These are phyloP conservation scores for Pythium utonaiense DNA, from an alignment of 352 stramenopile genomes.

Conservation along the genomic window DNA sequence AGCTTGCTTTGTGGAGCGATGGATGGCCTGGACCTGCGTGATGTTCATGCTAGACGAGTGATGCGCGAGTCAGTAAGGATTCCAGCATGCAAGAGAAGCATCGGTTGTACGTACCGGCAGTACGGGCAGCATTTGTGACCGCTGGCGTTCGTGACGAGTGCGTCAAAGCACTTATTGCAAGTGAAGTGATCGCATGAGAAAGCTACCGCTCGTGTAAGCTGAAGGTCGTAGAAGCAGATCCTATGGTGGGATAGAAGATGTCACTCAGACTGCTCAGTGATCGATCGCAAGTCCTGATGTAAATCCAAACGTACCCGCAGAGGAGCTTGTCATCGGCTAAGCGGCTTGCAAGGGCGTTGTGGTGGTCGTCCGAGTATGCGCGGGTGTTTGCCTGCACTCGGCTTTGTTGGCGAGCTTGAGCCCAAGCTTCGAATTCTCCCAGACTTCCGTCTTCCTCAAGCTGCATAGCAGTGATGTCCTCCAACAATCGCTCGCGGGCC, in stretches of 20 bases:
- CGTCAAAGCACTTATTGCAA: conserved; percentile 52
- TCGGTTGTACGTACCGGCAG: conserved; percentile 49
- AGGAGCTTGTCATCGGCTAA: conserved; percentile 64
- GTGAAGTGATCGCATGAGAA: conserved; percentile 70
- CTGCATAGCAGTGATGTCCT: conserved; percentile 30
- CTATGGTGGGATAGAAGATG: too few relatives aligned
- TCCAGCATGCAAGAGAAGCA: not conserved
- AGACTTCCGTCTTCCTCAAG: conserved; percentile 31
- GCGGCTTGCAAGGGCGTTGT: conserved; percentile 44
- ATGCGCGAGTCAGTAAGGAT: not conserved
- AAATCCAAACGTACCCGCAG: conserved; percentile 45
- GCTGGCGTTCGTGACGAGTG: conserved; percentile 40
- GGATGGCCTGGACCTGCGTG: conserved; percentile 14
- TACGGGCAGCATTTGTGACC: conserved; percentile 66
- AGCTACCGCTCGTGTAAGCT: conserved; percentile 47
- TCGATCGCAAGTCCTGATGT: too few relatives aligned
- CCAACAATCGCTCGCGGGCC: conserved; percentile 41
- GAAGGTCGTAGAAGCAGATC: conserved; percentile 65
- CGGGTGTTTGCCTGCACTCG: conserved; percentile 7
- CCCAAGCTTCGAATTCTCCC: conserved; percentile 45
- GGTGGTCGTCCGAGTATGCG: conserved; percentile 46
- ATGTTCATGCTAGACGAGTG: conserved; percentile 20
- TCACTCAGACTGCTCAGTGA: too few relatives aligned
- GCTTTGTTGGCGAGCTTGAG: conserved; percentile 6
- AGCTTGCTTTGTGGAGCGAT: conserved; percentile 24